Percentiles rank a stretch among this genome's conserved stretches.
These are phyloP conservation scores for Fusarium sp. DNA, from an alignment of 2,329 filamentous ascomycete genomes.

Conservation along the genomic window DNA sequence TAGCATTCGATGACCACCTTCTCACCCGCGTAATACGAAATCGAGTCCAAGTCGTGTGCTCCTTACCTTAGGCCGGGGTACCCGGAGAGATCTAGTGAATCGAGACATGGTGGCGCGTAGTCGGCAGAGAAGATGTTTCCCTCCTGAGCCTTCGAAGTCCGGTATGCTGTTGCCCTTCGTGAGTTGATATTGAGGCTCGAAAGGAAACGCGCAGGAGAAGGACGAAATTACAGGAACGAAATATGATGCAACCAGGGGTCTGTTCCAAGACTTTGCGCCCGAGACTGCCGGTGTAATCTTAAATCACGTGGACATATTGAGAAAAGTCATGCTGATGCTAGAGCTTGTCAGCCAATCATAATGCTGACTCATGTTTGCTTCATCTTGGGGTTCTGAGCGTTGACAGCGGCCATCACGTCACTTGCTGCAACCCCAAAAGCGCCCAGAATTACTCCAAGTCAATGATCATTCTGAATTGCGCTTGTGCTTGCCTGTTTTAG, in stretches of 20 bases:
- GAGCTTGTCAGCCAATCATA: conserved; percentile 27
- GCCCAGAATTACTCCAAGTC: conserved; percentile 1
- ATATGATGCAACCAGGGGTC: conserved; percentile 47
- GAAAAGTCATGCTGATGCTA: not conserved
- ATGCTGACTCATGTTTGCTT: conserved; percentile 9
- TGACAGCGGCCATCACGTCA: conserved; percentile 37
- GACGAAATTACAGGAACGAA: conserved; percentile 30
- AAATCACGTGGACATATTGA: conserved; percentile 27
- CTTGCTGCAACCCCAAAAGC: conserved; percentile 23
- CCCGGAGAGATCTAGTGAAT: conserved; percentile 55
- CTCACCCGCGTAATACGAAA: conserved; percentile 7
- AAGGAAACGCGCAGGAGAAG: conserved; percentile 23
- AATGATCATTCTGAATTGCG: conserved; percentile 1
- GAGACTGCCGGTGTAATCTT: conserved; percentile 37
- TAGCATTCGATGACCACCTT: conserved; percentile 23
- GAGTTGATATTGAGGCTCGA: conserved; percentile 14
- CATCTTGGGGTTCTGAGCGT: not conserved
- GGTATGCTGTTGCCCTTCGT: conserved; percentile 1
- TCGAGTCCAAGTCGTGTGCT: conserved; percentile 17
- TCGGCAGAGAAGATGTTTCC: conserved; percentile 13
- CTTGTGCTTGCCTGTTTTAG: conserved; percentile 18
- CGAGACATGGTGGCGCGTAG: conserved; percentile 50
- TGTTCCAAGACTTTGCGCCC: conserved; percentile 33
- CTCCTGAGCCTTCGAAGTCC: conserved; percentile 4
- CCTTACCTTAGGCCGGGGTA: conserved; percentile 57